Conservation (phyloP, 495 filamentous ascomycete species). For the Clohesyomyces aquaticus region DNA sequence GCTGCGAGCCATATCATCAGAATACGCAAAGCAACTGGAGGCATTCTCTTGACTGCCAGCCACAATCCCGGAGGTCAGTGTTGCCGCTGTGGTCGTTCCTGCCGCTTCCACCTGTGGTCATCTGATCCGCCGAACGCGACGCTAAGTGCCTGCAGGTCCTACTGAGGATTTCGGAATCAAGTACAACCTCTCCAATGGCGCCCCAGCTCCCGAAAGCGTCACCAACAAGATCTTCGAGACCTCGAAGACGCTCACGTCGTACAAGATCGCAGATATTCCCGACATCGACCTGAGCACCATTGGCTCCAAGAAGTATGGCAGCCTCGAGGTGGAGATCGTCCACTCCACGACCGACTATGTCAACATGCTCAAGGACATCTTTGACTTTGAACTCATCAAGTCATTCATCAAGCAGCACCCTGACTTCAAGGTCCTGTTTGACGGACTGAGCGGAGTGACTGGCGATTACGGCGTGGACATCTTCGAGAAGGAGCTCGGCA, state of each 20-base stretch:
- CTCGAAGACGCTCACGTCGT: constrained; percentile 83
- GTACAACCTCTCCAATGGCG: constrained; percentile 96
- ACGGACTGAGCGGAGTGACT: constrained; percentile 91
- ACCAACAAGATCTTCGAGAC: constrained; percentile 96
- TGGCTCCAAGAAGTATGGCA: constrained; percentile 80
- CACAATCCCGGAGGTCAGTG: constrained; percentile 91
- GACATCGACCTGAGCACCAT: constrained; percentile 82
- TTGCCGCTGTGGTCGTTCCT: not conserved
- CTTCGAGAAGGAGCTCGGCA: constrained; percentile 89
- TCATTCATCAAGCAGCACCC: constrained; percentile 80
- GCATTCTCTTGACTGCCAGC: constrained; percentile 93
- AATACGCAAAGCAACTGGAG: constrained; percentile 89
- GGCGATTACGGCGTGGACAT: constrained; percentile 93
- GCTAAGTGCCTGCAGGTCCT: constrained; percentile 64
- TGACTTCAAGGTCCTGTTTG: constrained; percentile 96
- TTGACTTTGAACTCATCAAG: constrained; percentile 95
- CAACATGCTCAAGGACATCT: constrained; percentile 95
- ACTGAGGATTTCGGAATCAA: constrained; percentile 97
- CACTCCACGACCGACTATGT: constrained; percentile 91
- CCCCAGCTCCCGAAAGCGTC: constrained; percentile 89
- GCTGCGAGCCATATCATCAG: constrained; percentile 95
- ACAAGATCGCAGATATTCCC: constrained; percentile 87
- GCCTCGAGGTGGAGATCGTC: constrained; percentile 90
- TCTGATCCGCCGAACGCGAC: not conserved
- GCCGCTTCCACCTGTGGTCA: not conserved